Base-by-base conservation (phyloP, 176 grass and related monocot species). In the Coix lacrymajobi region DNA sequence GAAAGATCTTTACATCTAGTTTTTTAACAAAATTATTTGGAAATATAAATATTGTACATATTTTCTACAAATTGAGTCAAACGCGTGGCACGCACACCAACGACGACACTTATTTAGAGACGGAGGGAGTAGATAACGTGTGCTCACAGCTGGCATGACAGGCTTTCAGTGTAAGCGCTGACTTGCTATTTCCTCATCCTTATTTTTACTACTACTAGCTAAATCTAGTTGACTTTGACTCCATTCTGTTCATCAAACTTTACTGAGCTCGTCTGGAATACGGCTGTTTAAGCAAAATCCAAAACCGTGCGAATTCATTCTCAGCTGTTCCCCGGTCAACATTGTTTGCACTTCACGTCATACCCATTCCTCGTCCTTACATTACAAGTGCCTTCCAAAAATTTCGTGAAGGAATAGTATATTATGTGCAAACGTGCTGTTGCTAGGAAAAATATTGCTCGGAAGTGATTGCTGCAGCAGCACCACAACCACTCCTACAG, bases 221-320 rank as follows among this genome's bases (percentile, higher is more conserved):
- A 36, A 34, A 6, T 78, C 34, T 66, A 72, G 80, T 81, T 88
- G 76, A 88, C 81, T 57, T 77, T 88, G 76, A 88, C 81, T 57
- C 72, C 30, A 19, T 51, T 19, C 7, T 38, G 3, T 45, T 6
- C 0, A 3, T 67, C 5, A 60, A 24, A 31, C 5, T 40, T 45
- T 32, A 60, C 1, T 16, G 3, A 60, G 29, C 15, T 71, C 31
- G 8, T 38, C 5, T 48, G 31, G 3, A 70, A 43, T 33, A 16
- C 8, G 3, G 4, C 46, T 30, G 15, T 34, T 63, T 36, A 34
- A 73, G 20, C 11, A 4, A 66, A 31, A 14, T 71, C 9, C 3
- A 4, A 26, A 14, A 24, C 7, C 10, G 12, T 62, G 7, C 11
- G 22, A 3, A 37, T 20, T 62, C 36, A 0, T 6, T 20, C 20